These are phyloP conservation scores for Colletotrichum orchidophilum DNA, from an alignment of 2,329 filamentous ascomycete genomes.

Conservation along the genomic window DNA sequence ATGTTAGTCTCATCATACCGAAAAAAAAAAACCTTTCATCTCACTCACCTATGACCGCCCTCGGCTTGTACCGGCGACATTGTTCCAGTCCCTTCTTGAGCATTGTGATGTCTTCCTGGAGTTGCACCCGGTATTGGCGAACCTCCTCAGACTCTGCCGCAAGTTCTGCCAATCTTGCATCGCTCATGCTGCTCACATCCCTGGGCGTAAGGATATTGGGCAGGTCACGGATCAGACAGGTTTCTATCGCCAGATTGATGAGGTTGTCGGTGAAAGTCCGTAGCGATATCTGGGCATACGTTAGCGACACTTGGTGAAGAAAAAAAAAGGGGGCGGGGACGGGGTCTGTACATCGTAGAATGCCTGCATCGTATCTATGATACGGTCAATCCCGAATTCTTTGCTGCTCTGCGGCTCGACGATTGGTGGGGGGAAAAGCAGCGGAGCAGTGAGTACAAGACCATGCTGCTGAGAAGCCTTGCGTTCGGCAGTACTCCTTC, in stretches of 20 bases:
- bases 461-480: too few relatives aligned
- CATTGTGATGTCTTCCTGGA: constrained; percentile 29
- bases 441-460: too few relatives aligned
- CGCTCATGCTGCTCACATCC: constrained; percentile 45
- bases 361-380: constrained; percentile 54
- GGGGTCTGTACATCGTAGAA: constrained; percentile 51
- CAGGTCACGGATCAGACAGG: constrained; percentile 54
- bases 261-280: constrained; percentile 58
- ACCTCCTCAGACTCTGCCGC: constrained; percentile 44
- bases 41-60: background rate
- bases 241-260: constrained; percentile 57
- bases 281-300: constrained; percentile 54
- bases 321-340: too few relatives aligned
- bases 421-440: too few relatives aligned
- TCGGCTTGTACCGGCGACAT: constrained; percentile 35
- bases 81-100: constrained; percentile 34
- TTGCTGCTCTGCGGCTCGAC: background rate
- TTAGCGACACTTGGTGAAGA: too few relatives aligned
- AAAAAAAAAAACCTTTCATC: too few relatives aligned
- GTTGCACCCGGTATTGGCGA: constrained; percentile 17
- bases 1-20: too few relatives aligned
- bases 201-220: constrained; percentile 51
- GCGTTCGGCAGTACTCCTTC: background rate
- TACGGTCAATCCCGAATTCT: constrained; percentile 48
- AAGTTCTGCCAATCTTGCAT: constrained; percentile 41